Percentiles rank a stretch among this genome's conserved stretches.
phyloP scores from a whole-genome alignment of 148 eudicot species.

The Beta vulgaris region DNA sequence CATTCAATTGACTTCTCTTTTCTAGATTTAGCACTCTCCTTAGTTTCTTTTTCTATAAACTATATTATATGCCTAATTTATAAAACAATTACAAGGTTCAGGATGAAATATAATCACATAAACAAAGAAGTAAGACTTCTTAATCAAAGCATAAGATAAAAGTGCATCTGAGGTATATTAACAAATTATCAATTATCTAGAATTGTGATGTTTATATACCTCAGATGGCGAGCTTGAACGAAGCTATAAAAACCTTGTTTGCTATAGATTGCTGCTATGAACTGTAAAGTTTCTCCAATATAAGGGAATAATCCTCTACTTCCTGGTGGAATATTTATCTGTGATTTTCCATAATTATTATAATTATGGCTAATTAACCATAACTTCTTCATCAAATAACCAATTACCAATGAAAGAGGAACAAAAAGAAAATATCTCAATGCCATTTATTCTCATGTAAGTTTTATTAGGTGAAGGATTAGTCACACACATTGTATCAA shows the following conservation, averaged over 20 bases:
- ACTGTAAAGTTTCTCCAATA: constrained; percentile 51
- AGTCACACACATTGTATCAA: no score
- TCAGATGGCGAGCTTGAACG: constrained; percentile 35
- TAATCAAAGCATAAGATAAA: no score
- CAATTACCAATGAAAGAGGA: constrained; percentile 18
- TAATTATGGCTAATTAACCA: background rate
- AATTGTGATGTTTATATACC: constrained; percentile 21
- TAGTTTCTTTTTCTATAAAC: no score
- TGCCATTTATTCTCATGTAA: background rate
- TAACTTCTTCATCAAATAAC: constrained; percentile 13
- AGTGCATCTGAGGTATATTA: no score
- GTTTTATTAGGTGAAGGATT: background rate
- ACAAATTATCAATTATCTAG: background rate
- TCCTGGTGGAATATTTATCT: constrained; percentile 31
- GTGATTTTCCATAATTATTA: constrained; percentile 7
- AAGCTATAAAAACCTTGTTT: constrained; percentile 45
- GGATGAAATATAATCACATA: no score
- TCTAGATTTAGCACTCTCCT: no score
- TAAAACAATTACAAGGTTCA: no score
- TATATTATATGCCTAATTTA: no score
- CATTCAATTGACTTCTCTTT: no score
- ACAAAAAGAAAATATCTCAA: background rate
- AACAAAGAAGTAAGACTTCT: no score
- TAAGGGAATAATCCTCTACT: constrained; percentile 35
- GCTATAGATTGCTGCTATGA: constrained; percentile 40